Base-by-base conservation (phyloP, 306 rosid species). In the Macrotyloma uniflorum region DNA sequence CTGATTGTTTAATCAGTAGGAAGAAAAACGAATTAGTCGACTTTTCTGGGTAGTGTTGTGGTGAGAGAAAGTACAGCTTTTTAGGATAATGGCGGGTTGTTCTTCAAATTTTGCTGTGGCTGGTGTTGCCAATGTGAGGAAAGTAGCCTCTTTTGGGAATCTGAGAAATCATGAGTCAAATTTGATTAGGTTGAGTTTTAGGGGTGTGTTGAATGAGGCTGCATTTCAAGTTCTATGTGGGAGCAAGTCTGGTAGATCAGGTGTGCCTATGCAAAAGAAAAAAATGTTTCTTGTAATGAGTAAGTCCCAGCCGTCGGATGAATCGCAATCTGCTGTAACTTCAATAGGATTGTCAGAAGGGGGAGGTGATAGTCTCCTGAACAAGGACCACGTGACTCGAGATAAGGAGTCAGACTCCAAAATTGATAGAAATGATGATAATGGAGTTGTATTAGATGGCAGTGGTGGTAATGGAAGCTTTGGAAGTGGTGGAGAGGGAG, bases 1-100 rank as follows among this genome's bases (percentile, higher is more conserved):
- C 26, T 74, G 43, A 42, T 67, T 23, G 73, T 20, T 83, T 79
- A 32, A 42, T 42, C 51, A 38, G 78, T 64, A 59, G 76, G 35
- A 80, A 74, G 8, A 6, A 70, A 42, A 76, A 64, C 62, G 11
- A 6, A 87, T 85, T 83, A 1, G 88, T 88, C 85, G 83, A 89
- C 58, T 75, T 76, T 66, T 81, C 78, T 59, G 24, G 33, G 83
- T 70, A 57, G 40, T 70, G 70, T 42, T 54, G 73, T 74, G 53
- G 75, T 58, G 38, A 33, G 46, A 38, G 13, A 76, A 66, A 72
- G 70, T 75, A 1, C 72, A 46, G 22, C 9, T 36, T 62, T 72
- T 64, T 63, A 61, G 73, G 16, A 54, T 9, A 64, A 94, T 90
- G 96, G 91, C 87, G 18, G 85, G 84, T 67, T 84, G 73, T 77